Conservation (phyloP, 192 early-diverging fungal species). For the Backusella liffmaniae region DNA sequence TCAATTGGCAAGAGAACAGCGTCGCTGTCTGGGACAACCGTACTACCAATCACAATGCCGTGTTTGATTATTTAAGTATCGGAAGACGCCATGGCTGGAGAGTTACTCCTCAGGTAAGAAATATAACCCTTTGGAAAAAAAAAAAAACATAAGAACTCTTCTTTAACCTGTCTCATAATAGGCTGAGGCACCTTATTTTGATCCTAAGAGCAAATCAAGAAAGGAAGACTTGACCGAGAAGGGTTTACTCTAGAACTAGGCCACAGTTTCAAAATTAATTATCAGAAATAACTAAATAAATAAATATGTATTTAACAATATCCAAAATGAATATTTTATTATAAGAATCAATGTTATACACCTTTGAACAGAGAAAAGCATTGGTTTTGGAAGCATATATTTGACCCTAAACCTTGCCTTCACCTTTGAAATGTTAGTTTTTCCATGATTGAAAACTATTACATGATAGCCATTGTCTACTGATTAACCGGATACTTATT, state of each 20-base stretch:
- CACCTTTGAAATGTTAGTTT: no score
- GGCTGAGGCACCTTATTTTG: slow-evolving; percentile 30
- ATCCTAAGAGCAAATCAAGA: slow-evolving; percentile 35
- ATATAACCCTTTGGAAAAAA: not conserved
- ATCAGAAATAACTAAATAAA: not conserved
- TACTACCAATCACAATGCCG: slow-evolving; percentile 49
- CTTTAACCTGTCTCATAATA: not conserved
- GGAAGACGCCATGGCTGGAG: slow-evolving; percentile 32
- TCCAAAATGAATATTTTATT: not conserved
- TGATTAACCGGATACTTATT: no score
- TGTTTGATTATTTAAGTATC: slow-evolving; percentile 22
- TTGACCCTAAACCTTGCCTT: no score
- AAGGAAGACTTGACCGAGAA: slow-evolving; percentile 11
- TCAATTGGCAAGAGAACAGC: slow-evolving; percentile 57
- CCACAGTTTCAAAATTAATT: not conserved
- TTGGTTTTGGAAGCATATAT: no score
- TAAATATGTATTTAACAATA: not conserved
- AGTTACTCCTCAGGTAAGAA: slow-evolving; percentile 33
- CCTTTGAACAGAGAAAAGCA: no score
- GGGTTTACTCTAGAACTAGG: not conserved
- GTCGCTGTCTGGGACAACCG: slow-evolving; percentile 74
- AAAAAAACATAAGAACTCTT: not conserved
- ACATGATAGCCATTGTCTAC: no score
- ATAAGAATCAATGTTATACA: no score
- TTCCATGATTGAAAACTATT: no score